Evolutionary conservation across 768 basidiomycete species (phyloP), one percentile per base, ranked within the genome.

Genomic region (Pisolithus sp.): DNA sequence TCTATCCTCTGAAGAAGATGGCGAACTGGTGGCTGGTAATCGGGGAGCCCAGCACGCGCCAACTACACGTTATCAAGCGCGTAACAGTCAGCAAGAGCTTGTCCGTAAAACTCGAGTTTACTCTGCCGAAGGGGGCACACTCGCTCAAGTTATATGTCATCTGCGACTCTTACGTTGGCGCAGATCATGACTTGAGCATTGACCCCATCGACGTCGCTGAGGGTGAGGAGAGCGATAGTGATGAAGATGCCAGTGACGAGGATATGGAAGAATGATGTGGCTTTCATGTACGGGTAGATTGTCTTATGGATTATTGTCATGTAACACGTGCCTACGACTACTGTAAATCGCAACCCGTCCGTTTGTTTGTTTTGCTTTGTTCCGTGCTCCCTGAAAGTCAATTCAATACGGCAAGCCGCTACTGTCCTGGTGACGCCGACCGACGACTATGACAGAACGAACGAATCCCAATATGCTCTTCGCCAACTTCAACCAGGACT

Each of bases 1-100:
- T 85, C 72, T 98, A 89, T 73, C 95, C 95, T 0, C 75, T 71
- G 49, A 86, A 85, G 69, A 97, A 97, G 76, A 80, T 92, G 68
- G 83, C 89, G 51, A 93, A 93, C 62, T 98, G 94, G 95, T 98
- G 94, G 94, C 78, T 97, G 31, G 93, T 98, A 44, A 77, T 97
- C 12, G 93, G 92, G n/a, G 89, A 94, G 48, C 76, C 85, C 5
- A 73, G 73, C 31, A 83, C 81, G n/a, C 81, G 83, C 36, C 87
- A 92, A 59, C 74, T 99, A 12, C 84, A 92, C 5, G 75, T 90
- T 71, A 74, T 84, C 71, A 81, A 94, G 79, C 86, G 86, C 40
- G 90, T 97, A 28, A 95, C 95, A 0, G 81, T 93, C 40, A 75
- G 74, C 57, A 73, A 85, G 67, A 75, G 67, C 57, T 78, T 97